Base-by-base conservation (phyloP, 2,329 filamentous ascomycete genomes). In the Aspergillus texensis region DNA sequence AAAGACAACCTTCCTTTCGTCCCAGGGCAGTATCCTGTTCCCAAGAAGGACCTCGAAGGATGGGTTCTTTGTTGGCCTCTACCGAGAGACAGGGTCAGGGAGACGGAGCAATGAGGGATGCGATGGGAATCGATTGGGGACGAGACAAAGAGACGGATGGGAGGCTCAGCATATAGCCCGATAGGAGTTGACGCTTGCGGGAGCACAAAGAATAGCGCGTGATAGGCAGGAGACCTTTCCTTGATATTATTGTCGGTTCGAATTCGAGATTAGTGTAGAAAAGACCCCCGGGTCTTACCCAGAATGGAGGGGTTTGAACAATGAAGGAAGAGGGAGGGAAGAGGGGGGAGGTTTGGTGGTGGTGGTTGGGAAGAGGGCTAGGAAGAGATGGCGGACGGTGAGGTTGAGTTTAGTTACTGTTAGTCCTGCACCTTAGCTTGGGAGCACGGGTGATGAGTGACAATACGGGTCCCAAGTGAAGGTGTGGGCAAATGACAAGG, bases 121-220 rank as follows among this genome's bases (percentile, higher is more conserved):
- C 24, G 62, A 63, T 55, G 54, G 28, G 43, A 60, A 59, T 52
- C 54, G 62, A 62, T 67, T 66, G 63, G 60, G 46, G 65, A 67
- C 61, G 57, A 62, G 58, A 69, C 59, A 57, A 48, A 65, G 61
- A 41, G 28, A 52, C 30, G 39, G 61, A 65, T 60, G 65, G 58
- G 60, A 62, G 57, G 65, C 62, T 65, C 58, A 65, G 65, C 67
- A 70, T 69, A 67, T 67, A 68, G 60, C 43, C 36, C 48, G 61
- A 21, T 28, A 34, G 36, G 52, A 36, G 59, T 46, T 61, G 57
- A 63, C 67, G 62, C 65, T 62, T 43, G 59, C 53, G 67, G 69
- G 67, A 70, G 72, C 65, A 70, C 65, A 74, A 70, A 56, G 53
- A 61, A 62, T 59, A 64, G 67, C 70, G 72, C 71, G 73, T 73